Evolutionary conservation across 176 grass and related monocot genomes (phyloP), one percentile per base, ranked within the genome.

Genomic region (Microstegium vimineum): DNA sequence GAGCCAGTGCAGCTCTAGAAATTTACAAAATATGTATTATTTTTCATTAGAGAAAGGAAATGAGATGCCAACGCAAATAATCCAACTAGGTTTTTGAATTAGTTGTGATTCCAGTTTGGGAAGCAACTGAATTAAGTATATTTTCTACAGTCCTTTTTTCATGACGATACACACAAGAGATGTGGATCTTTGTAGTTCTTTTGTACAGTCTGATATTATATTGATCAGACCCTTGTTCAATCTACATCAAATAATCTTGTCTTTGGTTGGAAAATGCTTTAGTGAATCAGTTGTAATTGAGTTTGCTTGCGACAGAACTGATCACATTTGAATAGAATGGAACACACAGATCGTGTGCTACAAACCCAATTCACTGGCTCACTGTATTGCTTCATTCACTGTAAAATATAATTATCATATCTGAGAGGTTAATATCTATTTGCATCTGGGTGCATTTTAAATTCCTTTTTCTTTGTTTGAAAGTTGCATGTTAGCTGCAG

Each of bases 161-260:
- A n/a, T 13, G 10, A 61, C 3, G 10, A 45, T 45, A 45, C 42
- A 43, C 41, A 45, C 42, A 45, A 1, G 15, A 17, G 45, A 13
- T 28, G 25, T 62, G 25, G 25, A 62, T 62, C 10, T 62, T 62
- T 62, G 4, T 62, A 28, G 15, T 56, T 80, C 27, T 52, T 41
- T 80, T 71, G 12, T 16, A 64, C 66, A 74, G 14, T n/a, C 20
- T 65, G 9, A 41, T 86, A 42, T n/a, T n/a, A n/a, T n/a, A n/a
- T 86, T 70, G 25, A 66, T 46, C 38, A 51, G 49, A 45, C 25
- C 46, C 34, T 25, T 71, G 18, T 71, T 37, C 5, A n/a, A 37
- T 22, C 18, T 37, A 38, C 34, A n/a, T 70, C n/a, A 23, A 2
- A 6, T 70, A 42, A 26, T 42, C 36, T 66, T 70, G 67, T 26